phyloP scores from a whole-genome alignment of 768 basidiomycete genomes.

The Sutorius australiensis region DNA sequence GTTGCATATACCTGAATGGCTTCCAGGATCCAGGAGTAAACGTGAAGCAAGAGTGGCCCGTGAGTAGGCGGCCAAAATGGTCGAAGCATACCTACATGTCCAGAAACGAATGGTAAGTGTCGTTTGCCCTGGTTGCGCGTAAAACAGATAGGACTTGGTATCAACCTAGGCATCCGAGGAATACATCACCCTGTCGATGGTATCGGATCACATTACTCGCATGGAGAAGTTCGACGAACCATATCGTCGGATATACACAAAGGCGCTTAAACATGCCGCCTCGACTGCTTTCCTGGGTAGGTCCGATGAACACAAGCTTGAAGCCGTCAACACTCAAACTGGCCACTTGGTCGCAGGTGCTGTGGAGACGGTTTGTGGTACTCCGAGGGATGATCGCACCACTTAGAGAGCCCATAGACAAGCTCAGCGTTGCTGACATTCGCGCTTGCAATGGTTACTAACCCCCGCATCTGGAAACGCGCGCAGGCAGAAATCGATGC shows the following conservation, averaged over 20 bases:
- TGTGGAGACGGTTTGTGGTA: not conserved
- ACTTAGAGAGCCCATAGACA: not conserved
- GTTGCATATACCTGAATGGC: no score
- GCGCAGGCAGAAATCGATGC: not conserved
- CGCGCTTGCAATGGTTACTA: not conserved
- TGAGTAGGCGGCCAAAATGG: not conserved
- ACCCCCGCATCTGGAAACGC: not conserved
- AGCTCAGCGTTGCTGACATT: not conserved
- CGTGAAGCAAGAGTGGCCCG: not conserved
- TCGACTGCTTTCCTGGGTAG: not conserved
- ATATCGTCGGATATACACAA: not conserved
- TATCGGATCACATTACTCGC: not conserved
- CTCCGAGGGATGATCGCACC: not conserved
- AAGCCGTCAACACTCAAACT: not conserved
- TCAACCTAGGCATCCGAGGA: not conserved
- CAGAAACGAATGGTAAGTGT: not conserved
- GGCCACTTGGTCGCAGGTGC: not conserved
- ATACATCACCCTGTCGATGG: not conserved
- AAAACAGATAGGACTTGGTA: not conserved
- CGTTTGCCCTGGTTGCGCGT: not conserved
- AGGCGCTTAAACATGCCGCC: not conserved
- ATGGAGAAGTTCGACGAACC: not conserved
- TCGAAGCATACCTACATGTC: not conserved
- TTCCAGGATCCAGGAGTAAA: not conserved
- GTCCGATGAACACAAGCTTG: not conserved